Evolutionary conservation across 78 protist species (phyloP), one percentile per base, ranked within the genome.

Genomic region (Tieghemostelium lacteum): DNA sequence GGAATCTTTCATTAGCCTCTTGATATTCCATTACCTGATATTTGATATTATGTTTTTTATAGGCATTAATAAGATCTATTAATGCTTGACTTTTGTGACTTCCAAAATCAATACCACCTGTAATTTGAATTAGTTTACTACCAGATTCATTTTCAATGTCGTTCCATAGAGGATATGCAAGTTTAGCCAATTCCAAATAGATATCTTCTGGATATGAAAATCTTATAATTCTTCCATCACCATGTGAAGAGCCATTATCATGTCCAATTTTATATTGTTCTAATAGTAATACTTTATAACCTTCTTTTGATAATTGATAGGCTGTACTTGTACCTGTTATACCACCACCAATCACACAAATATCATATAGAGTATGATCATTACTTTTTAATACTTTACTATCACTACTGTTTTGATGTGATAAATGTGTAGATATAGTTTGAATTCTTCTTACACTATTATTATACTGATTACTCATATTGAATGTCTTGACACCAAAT

Each of bases 81-180:
- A 83, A 33, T 69, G 76, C 64, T 33, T 83, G 31, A 14, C 33
- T 22, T 24, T 66, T 31, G n/a, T 29, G 16, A 1, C 22, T 1
- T n/a, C 91, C 91, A 42, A 83, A 83, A 58, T 83, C 91, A 14
- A 83, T 36, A 0, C 91, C 91, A 58, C 91, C 91, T 22, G 91
- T 83, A 14, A 58, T 83, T n/a, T 83, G 91, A 17, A 69, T 29
- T 3, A 83, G 29, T 45, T 83, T 83, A 0, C 33, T 42, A 20
- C 69, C 34, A 37, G 91, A 83, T 57, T 69, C 64, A 16, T 29
- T 66, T 58, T 83, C 91, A 22, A 70, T 73, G 19, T 67, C 62
- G 5, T 16, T 19, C 91, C 91, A 83, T 3, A 69, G 33, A 14
- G 78, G 91, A 42, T 83, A 83, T 0, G 72, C 71, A 5, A 83